Conservation (phyloP, 441 rosid species). For the Iberis amara region DNA sequence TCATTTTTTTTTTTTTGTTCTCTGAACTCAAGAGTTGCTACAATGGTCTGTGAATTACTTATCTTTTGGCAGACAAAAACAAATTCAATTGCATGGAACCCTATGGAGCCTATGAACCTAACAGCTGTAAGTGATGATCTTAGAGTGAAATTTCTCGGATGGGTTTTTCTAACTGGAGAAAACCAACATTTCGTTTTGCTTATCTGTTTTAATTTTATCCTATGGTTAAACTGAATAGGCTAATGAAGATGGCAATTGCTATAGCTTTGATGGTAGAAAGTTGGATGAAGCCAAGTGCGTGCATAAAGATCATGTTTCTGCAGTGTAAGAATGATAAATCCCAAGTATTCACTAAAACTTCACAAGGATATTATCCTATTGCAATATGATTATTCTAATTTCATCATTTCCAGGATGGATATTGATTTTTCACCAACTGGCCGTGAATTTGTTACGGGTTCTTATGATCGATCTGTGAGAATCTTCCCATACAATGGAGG, state of each 20-base stretch:
- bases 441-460: constrained; percentile 93
- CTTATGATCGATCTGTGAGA: constrained; percentile 93
- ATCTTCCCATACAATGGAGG: constrained; percentile 89
- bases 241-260: constrained; percentile 92
- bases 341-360: background rate
- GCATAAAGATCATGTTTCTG: constrained; percentile 95
- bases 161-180: background rate
- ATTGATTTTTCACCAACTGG: constrained; percentile 96
- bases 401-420: constrained; percentile 63
- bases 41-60: constrained; percentile 10
- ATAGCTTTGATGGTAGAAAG: constrained; percentile 85
- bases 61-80: constrained; percentile 66
- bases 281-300: constrained; percentile 84
- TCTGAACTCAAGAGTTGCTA: too few species aligned
- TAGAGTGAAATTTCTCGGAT: constrained; percentile 13
- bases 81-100: constrained; percentile 93
- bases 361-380: background rate
- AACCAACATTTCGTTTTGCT: background rate
- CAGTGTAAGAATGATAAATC: constrained; percentile 62
- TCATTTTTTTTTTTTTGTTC: background rate
- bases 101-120: constrained; percentile 97
- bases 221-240: constrained; percentile 47
- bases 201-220: background rate
- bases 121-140: constrained; percentile 65
- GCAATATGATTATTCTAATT: background rate